Evolutionary conservation across 352 stramenopile genomes (phyloP).

Genomic region (Pythium dissotocum): DNA sequence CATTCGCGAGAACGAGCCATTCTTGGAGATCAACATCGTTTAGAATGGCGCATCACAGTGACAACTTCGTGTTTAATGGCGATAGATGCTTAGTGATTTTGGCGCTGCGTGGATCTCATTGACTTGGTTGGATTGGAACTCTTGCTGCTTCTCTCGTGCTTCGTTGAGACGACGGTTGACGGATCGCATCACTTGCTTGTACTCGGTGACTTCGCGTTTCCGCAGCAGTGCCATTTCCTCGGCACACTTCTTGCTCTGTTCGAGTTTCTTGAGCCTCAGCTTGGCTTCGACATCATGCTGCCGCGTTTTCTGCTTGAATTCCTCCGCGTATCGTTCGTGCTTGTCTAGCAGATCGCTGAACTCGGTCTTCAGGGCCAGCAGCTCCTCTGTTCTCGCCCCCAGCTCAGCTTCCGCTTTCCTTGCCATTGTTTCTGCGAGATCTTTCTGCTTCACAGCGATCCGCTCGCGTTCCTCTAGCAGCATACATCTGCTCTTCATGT

Average conservation of each 20-base stretch:
- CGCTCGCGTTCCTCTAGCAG: constrained; percentile 53
- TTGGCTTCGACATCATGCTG: constrained; percentile 42
- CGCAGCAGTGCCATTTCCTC: constrained; percentile 56
- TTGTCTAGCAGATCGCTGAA: constrained; percentile 67
- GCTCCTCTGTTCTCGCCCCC: constrained; percentile 44
- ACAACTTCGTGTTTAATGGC: constrained; percentile 35
- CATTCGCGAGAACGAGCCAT: constrained; percentile 66
- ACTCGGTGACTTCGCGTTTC: constrained; percentile 51
- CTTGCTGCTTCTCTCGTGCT: constrained; percentile 36
- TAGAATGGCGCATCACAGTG: constrained; percentile 29
- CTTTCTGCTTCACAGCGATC: constrained; percentile 44
- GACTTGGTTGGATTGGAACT: neutral
- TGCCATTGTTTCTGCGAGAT: constrained; percentile 36
- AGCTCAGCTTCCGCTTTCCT: constrained; percentile 39
- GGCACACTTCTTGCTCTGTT: constrained; percentile 41
- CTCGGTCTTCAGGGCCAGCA: constrained; percentile 60
- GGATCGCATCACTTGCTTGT: constrained; percentile 63
- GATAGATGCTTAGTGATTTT: constrained; percentile 68
- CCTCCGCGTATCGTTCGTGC: constrained; percentile 36
- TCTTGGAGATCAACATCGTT: constrained; percentile 76
- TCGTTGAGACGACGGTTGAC: constrained; percentile 67
- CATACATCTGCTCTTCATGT: constrained; percentile 39
- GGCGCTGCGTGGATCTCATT: constrained; percentile 10
- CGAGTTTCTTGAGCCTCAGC: constrained; percentile 39
- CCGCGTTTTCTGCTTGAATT: constrained; percentile 43